Evolutionary conservation across 768 basidiomycete species (phyloP).

Genomic region (Coprinopsis marcescibilis): DNA sequence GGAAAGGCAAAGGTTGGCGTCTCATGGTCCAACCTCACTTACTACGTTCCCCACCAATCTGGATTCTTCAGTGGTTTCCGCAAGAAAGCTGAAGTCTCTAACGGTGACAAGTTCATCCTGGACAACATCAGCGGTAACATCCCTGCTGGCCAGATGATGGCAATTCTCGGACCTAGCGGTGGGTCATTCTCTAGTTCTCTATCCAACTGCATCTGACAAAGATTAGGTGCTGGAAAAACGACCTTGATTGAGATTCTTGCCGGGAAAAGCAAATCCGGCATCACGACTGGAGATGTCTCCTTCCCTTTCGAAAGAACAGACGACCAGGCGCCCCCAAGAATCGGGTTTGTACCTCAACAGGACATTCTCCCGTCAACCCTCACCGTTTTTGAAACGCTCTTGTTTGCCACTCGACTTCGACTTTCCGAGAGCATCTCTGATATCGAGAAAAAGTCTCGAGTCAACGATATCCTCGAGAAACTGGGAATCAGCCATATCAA

Average conservation of each 20-base stretch:
- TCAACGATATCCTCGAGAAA: slow-evolving; percentile 66
- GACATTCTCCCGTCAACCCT: slow-evolving; percentile 75
- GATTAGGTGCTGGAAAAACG: slow-evolving; percentile 77
- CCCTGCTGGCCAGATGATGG: slow-evolving; percentile 80
- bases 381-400: slow-evolving; percentile 76
- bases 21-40: slow-evolving; percentile 65
- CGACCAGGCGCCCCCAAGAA: slow-evolving; percentile 35
- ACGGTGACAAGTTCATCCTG: slow-evolving; percentile 60
- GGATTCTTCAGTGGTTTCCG: slow-evolving; percentile 11
- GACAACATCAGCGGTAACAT: slow-evolving; percentile 66
- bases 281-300: slow-evolving; percentile 56
- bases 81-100: slow-evolving; percentile 12
- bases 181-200: slow-evolving; percentile 16
- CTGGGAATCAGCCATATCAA: slow-evolving; percentile 70
- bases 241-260: slow-evolving; percentile 90
- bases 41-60: slow-evolving; percentile 41
- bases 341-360: slow-evolving; percentile 86
- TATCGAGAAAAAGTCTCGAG: slow-evolving; percentile 58
- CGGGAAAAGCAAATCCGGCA: slow-evolving; percentile 73
- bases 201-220: not conserved
- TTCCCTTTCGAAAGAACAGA: slow-evolving; percentile 37
- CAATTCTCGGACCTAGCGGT: slow-evolving; percentile 90
- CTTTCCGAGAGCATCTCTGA: slow-evolving; percentile 68
- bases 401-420: slow-evolving; percentile 82
- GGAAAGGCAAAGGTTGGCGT: slow-evolving; percentile 53